These are phyloP conservation scores for Ophiosphaerella herpotricha DNA, from an alignment of 2,329 filamentous ascomycete genomes.

Conservation along the genomic window DNA sequence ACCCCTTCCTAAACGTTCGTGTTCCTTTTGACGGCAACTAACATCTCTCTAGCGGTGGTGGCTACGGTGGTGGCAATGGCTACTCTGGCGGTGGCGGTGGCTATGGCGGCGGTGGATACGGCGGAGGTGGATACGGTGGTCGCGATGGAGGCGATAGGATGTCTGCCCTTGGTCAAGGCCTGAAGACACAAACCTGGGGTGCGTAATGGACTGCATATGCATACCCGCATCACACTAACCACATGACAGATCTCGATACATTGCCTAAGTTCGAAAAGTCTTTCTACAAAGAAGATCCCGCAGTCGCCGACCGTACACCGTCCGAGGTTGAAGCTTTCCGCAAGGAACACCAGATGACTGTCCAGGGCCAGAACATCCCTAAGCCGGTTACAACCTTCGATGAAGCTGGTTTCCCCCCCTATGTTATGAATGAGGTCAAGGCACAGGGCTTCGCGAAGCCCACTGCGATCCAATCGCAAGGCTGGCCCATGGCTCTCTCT, in stretches of 20 bases:
- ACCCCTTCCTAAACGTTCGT: slow-evolving; percentile 20
- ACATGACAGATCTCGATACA: slow-evolving; percentile 67
- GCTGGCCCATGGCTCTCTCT: slow-evolving; percentile 98
- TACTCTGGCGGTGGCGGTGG: slow-evolving; percentile 44
- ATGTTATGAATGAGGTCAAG: slow-evolving; percentile 99
- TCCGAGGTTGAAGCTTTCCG: slow-evolving; percentile 89
- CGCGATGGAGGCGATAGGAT: slow-evolving; percentile 81
- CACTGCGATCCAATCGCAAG: slow-evolving; percentile 96
- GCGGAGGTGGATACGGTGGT: slow-evolving; percentile 47
- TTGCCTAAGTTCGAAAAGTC: slow-evolving; percentile 98
- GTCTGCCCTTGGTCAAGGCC: slow-evolving; percentile 82
- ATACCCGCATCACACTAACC: slow-evolving; percentile 25
- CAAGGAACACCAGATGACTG: slow-evolving; percentile 79
- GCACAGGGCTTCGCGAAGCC: slow-evolving; percentile 92
- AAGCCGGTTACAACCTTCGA: slow-evolving; percentile 97
- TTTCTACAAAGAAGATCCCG: slow-evolving; percentile 95
- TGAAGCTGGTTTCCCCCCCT: slow-evolving; percentile 93
- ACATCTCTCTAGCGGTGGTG: slow-evolving; percentile 38
- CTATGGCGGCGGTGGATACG: slow-evolving; percentile 68
- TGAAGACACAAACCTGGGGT: slow-evolving; percentile 92
- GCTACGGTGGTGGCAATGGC: slow-evolving; percentile 31
- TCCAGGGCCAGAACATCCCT: slow-evolving; percentile 80
- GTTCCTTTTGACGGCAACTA: slow-evolving; percentile 19
- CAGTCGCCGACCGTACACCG: slow-evolving; percentile 73
- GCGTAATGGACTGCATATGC: slow-evolving; percentile 49